Evolutionary conservation across 306 rosid species (phyloP).

Genomic region (Prunus dulcis): DNA sequence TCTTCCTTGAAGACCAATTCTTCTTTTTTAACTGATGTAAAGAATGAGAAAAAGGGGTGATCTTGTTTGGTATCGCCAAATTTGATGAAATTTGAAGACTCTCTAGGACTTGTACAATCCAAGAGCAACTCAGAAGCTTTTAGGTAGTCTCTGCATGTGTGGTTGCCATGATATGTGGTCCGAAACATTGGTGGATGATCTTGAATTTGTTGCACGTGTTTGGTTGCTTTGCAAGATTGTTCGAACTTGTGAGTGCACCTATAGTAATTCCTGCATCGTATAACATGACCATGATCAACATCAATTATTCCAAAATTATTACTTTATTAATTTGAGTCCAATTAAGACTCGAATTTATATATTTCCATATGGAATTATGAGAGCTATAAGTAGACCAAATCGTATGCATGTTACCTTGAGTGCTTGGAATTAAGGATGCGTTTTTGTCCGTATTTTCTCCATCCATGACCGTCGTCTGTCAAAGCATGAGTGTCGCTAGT

Average conservation of each 20-base stretch:
- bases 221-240: slow-evolving; percentile 62
- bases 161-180: slow-evolving; percentile 46
- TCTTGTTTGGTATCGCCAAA: slow-evolving; percentile 27
- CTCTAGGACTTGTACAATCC: slow-evolving; percentile 27
- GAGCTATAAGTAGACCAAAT: too few species aligned
- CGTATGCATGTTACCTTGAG: slow-evolving; percentile 40
- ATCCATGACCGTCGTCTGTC: slow-evolving; percentile 54
- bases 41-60: slow-evolving; percentile 10
- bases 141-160: slow-evolving; percentile 40
- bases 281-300: background rate
- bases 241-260: slow-evolving; percentile 71
- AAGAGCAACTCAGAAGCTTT: slow-evolving; percentile 41
- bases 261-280: slow-evolving; percentile 49
- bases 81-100: slow-evolving; percentile 33
- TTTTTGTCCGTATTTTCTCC: slow-evolving; percentile 88
- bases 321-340: background rate
- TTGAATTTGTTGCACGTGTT: slow-evolving; percentile 62
- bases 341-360: background rate
- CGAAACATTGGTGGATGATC: slow-evolving; percentile 42
- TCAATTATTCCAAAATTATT: background rate
- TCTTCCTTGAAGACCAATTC: background rate
- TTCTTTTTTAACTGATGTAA: background rate
- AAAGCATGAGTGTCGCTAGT: slow-evolving; percentile 34
- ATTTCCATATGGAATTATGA: too few species aligned
- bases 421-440: slow-evolving; percentile 29